Evolutionary conservation across 805 yeast species (phyloP).

Genomic region (Teunomyces kruisii): DNA sequence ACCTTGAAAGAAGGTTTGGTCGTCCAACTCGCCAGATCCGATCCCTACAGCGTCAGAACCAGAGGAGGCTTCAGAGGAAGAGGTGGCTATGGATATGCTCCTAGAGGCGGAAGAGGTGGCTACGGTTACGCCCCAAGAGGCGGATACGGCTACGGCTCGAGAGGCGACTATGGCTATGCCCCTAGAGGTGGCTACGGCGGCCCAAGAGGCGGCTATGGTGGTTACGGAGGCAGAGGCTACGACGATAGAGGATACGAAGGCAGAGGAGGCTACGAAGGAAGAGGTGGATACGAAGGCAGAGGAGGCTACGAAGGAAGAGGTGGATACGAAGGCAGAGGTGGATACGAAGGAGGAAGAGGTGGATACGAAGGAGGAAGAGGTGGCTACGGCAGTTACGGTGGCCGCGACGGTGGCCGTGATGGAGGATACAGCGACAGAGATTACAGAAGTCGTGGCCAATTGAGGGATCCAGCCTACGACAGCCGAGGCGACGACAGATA

Average conservation of each 20-base stretch:
- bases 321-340: conserved; percentile 15
- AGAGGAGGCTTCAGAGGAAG: conserved; percentile 26
- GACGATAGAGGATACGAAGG: conserved; percentile 15
- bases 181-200: conserved; percentile 24
- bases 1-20: conserved; percentile 43
- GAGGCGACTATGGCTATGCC: conserved; percentile 16
- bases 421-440: conserved; percentile 12
- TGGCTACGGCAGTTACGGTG: conserved; percentile 17
- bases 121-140: conserved; percentile 19
- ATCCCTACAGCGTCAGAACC: conserved; percentile 44
- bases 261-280: conserved; percentile 19
- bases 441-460: conserved; percentile 16
- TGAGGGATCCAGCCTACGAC: conserved; percentile 18
- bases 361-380: conserved; percentile 10
- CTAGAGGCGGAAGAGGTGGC: conserved; percentile 17
- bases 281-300: conserved; percentile 19
- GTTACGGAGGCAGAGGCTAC: conserved; percentile 10
- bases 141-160: conserved; percentile 20
- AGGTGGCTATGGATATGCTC: conserved; percentile 17
- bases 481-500: conserved; percentile 11
- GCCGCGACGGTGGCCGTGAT: conserved; percentile 18
- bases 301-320: conserved; percentile 20
- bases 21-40: conserved; percentile 57
- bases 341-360: neutral
- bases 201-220: conserved; percentile 19